Conservation (phyloP, 345 rosid genomes). For the Brassica carinata region DNA sequence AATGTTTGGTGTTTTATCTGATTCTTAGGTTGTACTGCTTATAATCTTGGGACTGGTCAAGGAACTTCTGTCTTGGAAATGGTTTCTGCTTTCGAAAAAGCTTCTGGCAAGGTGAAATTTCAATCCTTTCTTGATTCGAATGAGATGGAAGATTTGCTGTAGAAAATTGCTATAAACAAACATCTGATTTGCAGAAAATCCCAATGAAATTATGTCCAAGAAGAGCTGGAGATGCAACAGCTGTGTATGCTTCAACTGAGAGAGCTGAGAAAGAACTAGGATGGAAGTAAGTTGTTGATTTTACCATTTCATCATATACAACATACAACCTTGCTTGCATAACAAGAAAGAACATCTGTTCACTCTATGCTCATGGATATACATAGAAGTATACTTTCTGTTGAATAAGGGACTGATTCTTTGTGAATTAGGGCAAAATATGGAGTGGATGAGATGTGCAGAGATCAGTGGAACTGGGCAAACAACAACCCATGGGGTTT, state of each 20-base stretch:
- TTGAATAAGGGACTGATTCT: neutral
- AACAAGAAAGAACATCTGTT: neutral
- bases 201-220: constrained; percentile 78
- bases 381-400: neutral
- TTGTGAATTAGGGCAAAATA: constrained; percentile 71
- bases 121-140: neutral
- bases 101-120: constrained; percentile 74
- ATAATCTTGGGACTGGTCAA: constrained; percentile 83
- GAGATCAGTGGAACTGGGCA: constrained; percentile 98
- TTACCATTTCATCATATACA: neutral
- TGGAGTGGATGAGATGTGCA: constrained; percentile 90
- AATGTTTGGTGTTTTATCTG: constrained; percentile 16
- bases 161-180: neutral
- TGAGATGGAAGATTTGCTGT: constrained; percentile 1
- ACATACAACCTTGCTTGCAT: neutral
- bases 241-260: constrained; percentile 76
- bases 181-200: constrained; percentile 60
- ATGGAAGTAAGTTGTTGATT: constrained; percentile 68
- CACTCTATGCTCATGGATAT: neutral
- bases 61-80: constrained; percentile 94
- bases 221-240: constrained; percentile 92
- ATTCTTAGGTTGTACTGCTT: constrained; percentile 72
- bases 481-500: constrained; percentile 86
- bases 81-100: constrained; percentile 93
- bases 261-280: constrained; percentile 84